Evolutionary conservation across 345 rosid species (phyloP).

Genomic region (Barbarea vulgaris): DNA sequence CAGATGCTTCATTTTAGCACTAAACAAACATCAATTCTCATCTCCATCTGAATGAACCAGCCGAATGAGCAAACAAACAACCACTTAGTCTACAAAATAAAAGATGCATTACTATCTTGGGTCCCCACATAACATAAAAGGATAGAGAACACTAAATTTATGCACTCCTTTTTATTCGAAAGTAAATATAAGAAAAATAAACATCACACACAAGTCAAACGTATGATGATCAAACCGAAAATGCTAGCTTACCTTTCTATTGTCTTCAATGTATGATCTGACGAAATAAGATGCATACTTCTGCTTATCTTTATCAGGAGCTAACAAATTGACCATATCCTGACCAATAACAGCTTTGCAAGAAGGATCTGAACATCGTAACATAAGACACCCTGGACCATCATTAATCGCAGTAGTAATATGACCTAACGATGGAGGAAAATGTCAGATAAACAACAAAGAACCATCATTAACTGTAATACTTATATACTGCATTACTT

Average conservation of each 20-base stretch:
- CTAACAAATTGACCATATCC: conserved; percentile 63
- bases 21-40: too few relatives aligned
- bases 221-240: neutral
- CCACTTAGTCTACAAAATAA: conserved; percentile 61
- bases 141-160: neutral
- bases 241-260: conserved; percentile 58
- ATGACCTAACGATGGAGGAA: conserved; percentile 50
- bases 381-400: conserved; percentile 81
- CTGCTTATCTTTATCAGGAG: conserved; percentile 56
- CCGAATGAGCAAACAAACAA: too few relatives aligned
- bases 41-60: too few relatives aligned
- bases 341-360: conserved; percentile 72
- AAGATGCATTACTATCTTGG: conserved; percentile 1
- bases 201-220: neutral
- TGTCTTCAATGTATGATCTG: conserved; percentile 81
- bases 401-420: conserved; percentile 64
- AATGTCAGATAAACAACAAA: conserved; percentile 16
- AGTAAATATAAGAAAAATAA: neutral
- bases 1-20: too few relatives aligned
- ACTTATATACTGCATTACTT: neutral
- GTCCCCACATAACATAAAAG: neutral
- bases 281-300: conserved; percentile 63
- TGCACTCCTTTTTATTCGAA: neutral
- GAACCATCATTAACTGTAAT: neutral
- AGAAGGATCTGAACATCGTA: conserved; percentile 79